Evolutionary conservation across 371 early-diverging fungal species (phyloP).

Genomic region (Mucor circinelloides): DNA sequence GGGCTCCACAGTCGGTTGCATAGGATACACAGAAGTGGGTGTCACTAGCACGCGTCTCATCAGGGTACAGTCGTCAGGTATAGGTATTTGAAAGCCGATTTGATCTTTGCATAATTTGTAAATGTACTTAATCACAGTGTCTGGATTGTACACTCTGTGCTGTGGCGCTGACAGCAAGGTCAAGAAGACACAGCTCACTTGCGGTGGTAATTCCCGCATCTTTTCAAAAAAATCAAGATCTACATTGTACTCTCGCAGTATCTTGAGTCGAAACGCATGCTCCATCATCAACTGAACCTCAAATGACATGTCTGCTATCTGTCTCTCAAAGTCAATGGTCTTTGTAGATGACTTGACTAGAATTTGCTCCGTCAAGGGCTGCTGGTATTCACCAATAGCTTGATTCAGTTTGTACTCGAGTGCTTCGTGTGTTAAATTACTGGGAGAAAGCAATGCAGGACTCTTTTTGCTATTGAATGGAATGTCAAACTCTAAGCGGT

Average conservation of each 20-base stretch:
- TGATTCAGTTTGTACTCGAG: constrained; percentile 3
- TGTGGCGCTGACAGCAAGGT: constrained; percentile 31
- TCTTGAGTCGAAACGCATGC: constrained; percentile 36
- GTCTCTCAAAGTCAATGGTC: not conserved
- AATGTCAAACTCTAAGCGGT: constrained; percentile 30
- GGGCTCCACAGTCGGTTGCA: constrained; percentile 55
- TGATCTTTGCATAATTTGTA: constrained; percentile 8
- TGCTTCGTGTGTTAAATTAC: constrained; percentile 20
- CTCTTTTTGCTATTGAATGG: not conserved
- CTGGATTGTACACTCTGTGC: constrained; percentile 39
- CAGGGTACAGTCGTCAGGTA: constrained; percentile 8
- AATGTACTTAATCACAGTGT: constrained; percentile 7
- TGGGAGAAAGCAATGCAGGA: not conserved
- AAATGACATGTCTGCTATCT: constrained; percentile 24
- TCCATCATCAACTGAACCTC: constrained; percentile 49
- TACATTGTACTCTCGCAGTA: constrained; percentile 45
- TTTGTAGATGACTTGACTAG: not conserved
- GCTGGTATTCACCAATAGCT: not conserved
- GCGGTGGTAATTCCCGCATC: constrained; percentile 26
- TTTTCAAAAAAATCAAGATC: constrained; percentile 30
- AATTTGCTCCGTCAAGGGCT: not conserved
- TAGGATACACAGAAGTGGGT: constrained; percentile 58
- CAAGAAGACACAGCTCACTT: constrained; percentile 28
- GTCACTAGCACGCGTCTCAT: constrained; percentile 51
- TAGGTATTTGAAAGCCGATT: constrained; percentile 3